Base-by-base conservation (phyloP, 2,329 filamentous ascomycete genomes). In the Fulvia fulva region DNA sequence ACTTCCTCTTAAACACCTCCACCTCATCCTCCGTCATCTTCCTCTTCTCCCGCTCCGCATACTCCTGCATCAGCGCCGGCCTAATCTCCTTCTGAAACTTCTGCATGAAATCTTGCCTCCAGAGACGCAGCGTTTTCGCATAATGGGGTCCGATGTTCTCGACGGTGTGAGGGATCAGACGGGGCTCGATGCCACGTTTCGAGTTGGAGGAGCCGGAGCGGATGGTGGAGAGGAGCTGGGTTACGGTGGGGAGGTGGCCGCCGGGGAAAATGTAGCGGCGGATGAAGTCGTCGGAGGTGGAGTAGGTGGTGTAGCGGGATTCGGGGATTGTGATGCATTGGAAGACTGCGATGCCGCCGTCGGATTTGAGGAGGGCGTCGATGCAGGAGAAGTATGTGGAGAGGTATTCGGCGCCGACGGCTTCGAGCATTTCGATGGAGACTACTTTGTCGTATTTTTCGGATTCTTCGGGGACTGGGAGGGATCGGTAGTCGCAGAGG, bases 241-340 rank as follows among this genome's bases (percentile, higher is more conserved):
- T 65, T 75, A 87, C 57, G 82, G 91, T 44, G 76, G 89, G 67
- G 69, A 91, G 75, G 67, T 90, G 87, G 0, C 88, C 88, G n/a
- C 88, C 87, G 0, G 88, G 88, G 73, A 91, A 91, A 55, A 91
- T 90, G 73, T 91, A 89, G 61, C 86, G 84, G 57, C 87, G 83
- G 68, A 91, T 90, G 73, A 91, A 91, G 68, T 90, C 87, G 70
- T 88, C 84, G 2, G 82, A 81, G 65, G 81, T 84, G 19, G 83
- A 80, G 68, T 90, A 90, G 7, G 80, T 81, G 62, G 84, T 83
- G 68, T 89, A 87, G 53, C 86, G 80, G 41, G 71, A 64, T 68
- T 90, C 86, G 0, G 87, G 87, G 82, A 90, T 90, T 1, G 88
- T 90, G 68, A 90, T 90, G 72, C 87, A 89, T 71, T 90, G 88